Evolutionary conservation across 2,329 filamentous ascomycete species (phyloP).

Genomic region (Ceratocystis albifundus): DNA sequence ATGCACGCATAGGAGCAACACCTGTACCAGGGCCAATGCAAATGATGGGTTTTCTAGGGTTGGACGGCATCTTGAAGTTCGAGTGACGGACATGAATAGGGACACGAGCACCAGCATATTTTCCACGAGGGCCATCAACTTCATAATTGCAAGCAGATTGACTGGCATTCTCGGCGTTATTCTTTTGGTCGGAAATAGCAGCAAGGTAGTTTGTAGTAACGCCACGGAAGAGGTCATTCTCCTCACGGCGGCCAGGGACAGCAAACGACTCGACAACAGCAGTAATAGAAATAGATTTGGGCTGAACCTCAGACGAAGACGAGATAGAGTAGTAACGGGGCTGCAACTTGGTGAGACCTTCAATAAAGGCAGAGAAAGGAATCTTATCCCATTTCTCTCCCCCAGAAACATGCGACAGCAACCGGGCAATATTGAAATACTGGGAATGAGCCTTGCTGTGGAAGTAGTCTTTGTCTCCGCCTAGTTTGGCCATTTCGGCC

Average conservation of each 20-base stretch:
- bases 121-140: constrained; percentile 82
- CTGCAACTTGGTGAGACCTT: constrained; percentile 87
- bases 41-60: constrained; percentile 86
- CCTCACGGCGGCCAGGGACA: constrained; percentile 60
- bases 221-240: constrained; percentile 68
- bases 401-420: constrained; percentile 60
- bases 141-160: constrained; percentile 77
- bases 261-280: constrained; percentile 80
- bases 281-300: constrained; percentile 89
- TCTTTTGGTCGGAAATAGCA: constrained; percentile 92
- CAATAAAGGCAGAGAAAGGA: constrained; percentile 89
- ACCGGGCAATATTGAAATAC: constrained; percentile 80
- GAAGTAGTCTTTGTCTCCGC: constrained; percentile 92
- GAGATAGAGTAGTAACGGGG: constrained; percentile 99
- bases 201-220: constrained; percentile 95
- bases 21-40: constrained; percentile 94
- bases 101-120: constrained; percentile 90
- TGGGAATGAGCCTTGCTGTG: constrained; percentile 69
- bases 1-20: constrained; percentile 90
- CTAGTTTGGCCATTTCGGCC: constrained; percentile 77
- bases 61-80: constrained; percentile 97
- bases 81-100: constrained; percentile 94
- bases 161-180: constrained; percentile 70
- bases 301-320: constrained; percentile 86
- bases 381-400: constrained; percentile 69